phyloP scores from a whole-genome alignment of 495 filamentous ascomycete genomes.

The Xylaria bambusicola region DNA sequence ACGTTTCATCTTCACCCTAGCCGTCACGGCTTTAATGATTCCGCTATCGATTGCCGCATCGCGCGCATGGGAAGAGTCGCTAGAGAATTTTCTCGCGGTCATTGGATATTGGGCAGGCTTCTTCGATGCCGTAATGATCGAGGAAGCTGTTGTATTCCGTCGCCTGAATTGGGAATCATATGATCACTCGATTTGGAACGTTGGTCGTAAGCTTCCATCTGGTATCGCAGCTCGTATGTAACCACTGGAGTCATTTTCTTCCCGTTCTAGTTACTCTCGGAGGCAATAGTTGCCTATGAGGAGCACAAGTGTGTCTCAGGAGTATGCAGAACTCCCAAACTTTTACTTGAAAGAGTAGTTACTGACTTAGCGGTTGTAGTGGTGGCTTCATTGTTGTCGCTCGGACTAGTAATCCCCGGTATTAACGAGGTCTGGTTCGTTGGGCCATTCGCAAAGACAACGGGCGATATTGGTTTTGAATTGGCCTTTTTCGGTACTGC shows the following conservation, averaged over 20 bases:
- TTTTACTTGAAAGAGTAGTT: no score
- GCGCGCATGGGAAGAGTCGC: slow-evolving; percentile 47
- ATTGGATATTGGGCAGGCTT: slow-evolving; percentile 58
- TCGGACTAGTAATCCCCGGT: slow-evolving; percentile 48
- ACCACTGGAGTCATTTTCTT: no score
- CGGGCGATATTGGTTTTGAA: slow-evolving; percentile 59
- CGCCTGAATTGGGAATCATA: slow-evolving; percentile 40
- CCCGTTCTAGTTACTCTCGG: no score
- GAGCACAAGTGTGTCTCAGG: no score
- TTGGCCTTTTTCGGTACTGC: slow-evolving; percentile 51
- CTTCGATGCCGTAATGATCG: slow-evolving; percentile 49
- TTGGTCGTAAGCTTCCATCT: slow-evolving; percentile 44
- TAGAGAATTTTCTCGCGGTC: slow-evolving; percentile 53
- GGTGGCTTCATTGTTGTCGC: slow-evolving; percentile 37
- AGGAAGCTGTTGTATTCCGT: slow-evolving; percentile 51
- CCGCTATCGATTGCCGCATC: slow-evolving; percentile 51
- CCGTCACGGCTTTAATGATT: slow-evolving; percentile 49
- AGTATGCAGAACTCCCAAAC: no score
- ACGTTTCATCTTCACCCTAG: slow-evolving; percentile 48
- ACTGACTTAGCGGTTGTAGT: no score
- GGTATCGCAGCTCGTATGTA: slow-evolving; percentile 50
- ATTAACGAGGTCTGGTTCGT: slow-evolving; percentile 57
- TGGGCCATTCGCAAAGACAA: slow-evolving; percentile 50
- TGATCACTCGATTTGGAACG: slow-evolving; percentile 50
- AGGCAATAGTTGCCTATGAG: no score